These are phyloP conservation scores for Boletus eberwhitei DNA, from an alignment of 768 basidiomycete species.

Conservation along the genomic window DNA sequence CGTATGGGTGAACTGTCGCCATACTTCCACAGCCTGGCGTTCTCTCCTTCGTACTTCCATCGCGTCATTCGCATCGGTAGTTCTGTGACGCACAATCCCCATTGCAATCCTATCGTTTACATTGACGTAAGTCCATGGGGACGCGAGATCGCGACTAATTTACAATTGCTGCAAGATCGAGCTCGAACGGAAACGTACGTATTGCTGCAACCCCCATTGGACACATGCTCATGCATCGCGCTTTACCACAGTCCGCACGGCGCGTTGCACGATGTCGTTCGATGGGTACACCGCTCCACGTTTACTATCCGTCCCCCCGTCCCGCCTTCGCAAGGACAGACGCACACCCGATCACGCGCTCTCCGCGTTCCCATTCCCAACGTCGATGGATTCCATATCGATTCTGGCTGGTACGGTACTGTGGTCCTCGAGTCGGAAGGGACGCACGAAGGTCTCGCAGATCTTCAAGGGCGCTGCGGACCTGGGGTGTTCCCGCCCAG, in stretches of 20 bases:
- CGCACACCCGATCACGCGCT: conserved; percentile 26
- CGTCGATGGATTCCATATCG: conserved; percentile 54
- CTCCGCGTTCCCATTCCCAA: conserved; percentile 50
- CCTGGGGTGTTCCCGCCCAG: conserved; percentile 64
- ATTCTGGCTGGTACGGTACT: conserved; percentile 80
- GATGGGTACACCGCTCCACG: conserved; percentile 80
- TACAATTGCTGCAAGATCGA: conserved; percentile 76
- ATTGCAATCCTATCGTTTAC: conserved; percentile 62
- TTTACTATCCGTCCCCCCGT: conserved; percentile 60
- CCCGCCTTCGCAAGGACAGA: conserved; percentile 30
- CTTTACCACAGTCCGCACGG: conserved; percentile 63
- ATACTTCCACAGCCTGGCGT: conserved; percentile 76
- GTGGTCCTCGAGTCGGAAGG: conserved; percentile 85
- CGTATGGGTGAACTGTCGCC: conserved; percentile 72
- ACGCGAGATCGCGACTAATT: conserved; percentile 66
- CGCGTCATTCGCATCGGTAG: conserved; percentile 66
- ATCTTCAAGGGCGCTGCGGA: conserved; percentile 72
- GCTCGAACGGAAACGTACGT: conserved; percentile 79
- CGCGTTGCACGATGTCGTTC: conserved; percentile 72
- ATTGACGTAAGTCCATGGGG: conserved; percentile 79
- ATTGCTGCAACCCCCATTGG: neutral
- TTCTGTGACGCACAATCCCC: conserved; percentile 35
- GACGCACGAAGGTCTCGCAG: conserved; percentile 79
- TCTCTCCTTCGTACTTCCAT: conserved; percentile 88
- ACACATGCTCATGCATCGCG: conserved; percentile 6